Evolutionary conservation across 805 yeast genomes (phyloP).

Genomic region (Candida schatavii): DNA sequence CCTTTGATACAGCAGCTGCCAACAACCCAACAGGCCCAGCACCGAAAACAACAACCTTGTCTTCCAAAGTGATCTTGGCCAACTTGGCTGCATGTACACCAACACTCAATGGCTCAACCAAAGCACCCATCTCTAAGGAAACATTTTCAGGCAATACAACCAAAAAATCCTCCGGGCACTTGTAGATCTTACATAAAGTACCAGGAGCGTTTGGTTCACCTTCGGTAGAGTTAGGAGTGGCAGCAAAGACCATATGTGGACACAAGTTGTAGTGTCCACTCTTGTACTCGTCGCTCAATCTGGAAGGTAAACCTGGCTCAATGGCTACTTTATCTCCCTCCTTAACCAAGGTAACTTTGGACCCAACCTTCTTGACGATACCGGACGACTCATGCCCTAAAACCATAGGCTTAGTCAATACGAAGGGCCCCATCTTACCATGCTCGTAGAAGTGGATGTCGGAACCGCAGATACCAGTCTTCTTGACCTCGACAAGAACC

Average conservation of each 20-base stretch:
- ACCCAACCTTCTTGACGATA: conserved; percentile 66
- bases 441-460: conserved; percentile 81
- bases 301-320: conserved; percentile 86
- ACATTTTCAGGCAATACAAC: conserved; percentile 77
- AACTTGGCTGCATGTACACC: conserved; percentile 78
- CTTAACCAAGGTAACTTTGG: conserved; percentile 58
- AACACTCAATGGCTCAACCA: conserved; percentile 83
- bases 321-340: conserved; percentile 85
- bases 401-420: conserved; percentile 76
- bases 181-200: conserved; percentile 69
- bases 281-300: conserved; percentile 73
- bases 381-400: conserved; percentile 90
- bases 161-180: conserved; percentile 81
- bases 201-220: conserved; percentile 67
- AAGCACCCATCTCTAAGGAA: conserved; percentile 79
- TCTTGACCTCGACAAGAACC: conserved; percentile 72
- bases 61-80: conserved; percentile 63
- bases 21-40: conserved; percentile 89
- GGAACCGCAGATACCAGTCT: conserved; percentile 87
- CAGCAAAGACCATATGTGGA: conserved; percentile 86
- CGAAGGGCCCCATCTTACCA: conserved; percentile 76
- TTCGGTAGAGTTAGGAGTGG: conserved; percentile 77
- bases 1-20: conserved; percentile 67
- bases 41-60: conserved; percentile 73
- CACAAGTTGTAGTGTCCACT: conserved; percentile 79